Percentiles rank a stretch among this genome's conserved stretches.
These are phyloP conservation scores for Ascoidea asiatica DNA, from an alignment of 805 yeast species.

Conservation along the genomic window DNA sequence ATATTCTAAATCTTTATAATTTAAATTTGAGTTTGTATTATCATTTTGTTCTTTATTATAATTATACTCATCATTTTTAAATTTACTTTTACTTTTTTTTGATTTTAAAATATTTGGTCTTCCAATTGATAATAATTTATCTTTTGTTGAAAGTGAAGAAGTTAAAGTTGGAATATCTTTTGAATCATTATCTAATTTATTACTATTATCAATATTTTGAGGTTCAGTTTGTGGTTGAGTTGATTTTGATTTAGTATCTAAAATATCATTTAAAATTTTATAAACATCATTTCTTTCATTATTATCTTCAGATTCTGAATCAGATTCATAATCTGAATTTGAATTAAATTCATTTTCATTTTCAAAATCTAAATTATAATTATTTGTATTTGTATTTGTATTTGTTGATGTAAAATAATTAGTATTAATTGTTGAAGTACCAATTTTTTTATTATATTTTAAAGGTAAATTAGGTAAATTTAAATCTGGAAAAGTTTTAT, in stretches of 20 bases:
- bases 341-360: background rate
- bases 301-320: background rate
- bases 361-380: too few species aligned
- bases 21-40: too few species aligned
- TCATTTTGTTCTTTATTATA: too few species aligned
- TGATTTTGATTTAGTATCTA: background rate
- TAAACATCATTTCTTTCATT: background rate
- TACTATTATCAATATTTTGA: too few species aligned
- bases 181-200: background rate
- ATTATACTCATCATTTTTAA: slow-evolving; percentile 1
- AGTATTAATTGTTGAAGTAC: background rate
- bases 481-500: slow-evolving; percentile 53
- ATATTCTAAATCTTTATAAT: too few species aligned
- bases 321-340: too few species aligned
- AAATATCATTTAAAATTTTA: too few species aligned
- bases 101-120: background rate
- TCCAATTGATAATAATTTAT: background rate
- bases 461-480: slow-evolving; percentile 32
- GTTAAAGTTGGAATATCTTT: background rate
- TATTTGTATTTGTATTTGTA: too few species aligned
- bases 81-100: background rate
- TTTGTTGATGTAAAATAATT: too few species aligned
- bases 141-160: background rate
- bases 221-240: background rate
- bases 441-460: too few species aligned